Base-by-base conservation (phyloP, 768 basidiomycete genomes). In the Amanita brunnescens region DNA sequence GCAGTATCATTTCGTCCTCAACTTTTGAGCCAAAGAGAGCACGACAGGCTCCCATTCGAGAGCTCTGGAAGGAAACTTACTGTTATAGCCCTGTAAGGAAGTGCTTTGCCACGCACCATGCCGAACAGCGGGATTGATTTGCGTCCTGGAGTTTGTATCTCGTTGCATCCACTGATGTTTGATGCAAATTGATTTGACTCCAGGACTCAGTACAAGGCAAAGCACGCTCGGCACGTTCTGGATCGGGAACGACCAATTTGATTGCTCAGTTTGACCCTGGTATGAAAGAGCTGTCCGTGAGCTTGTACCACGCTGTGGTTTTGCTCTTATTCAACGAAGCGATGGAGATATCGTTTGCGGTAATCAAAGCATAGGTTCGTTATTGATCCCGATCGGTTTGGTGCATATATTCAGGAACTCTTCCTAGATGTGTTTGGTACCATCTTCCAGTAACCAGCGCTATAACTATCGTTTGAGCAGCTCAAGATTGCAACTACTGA, bases 241-340 rank as follows among this genome's bases (percentile, higher is more conserved):
- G 77, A 82, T 41, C 97, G 91, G 91, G 88, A 6, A 91, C 88
- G 1, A 88, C 82, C 32, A 85, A 80, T 6, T 64, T 99, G 52
- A 81, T 68, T 51, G 88, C 81, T 3, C 64, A 72, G 41, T 98
- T 99, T 68, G 68, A 69, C 2, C 65, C 67, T 6, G 85, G 79
- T 1, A 65, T 70, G 56, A 98, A 98, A 65, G 95, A 98, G 63
- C 75, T 99, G 37, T 82, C 85, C 10, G 85, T 98, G 57, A 91
- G 87, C 61, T 71, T 98, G 65, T 93, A 89, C 64, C 96, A 99
- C 63, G 86, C 86, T 0, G 65, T 88, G n/a, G 78, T 96, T 2
- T 68, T 98, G 0, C 68, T 97, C 16, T 73, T 91, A 10, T 98
- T 97, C 76, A 92, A 96, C 59, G 77, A 85, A 1, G 70, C 72